phyloP scores from a whole-genome alignment of 1,284 basidiomycete species.

The Puccinia triticina region DNA sequence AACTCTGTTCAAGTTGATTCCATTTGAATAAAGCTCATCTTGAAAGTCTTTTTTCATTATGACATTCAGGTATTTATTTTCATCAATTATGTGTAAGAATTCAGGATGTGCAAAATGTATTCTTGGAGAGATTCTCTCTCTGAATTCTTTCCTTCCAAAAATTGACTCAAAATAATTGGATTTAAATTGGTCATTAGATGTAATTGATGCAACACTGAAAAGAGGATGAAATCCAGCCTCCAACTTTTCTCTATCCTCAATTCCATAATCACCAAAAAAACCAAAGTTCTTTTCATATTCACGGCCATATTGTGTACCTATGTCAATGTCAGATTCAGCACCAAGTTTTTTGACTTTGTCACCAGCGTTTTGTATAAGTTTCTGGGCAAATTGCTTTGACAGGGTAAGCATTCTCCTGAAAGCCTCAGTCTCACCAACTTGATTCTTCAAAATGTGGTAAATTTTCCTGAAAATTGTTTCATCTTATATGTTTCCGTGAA shows the following conservation, averaged over 20 bases:
- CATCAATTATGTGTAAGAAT: background rate
- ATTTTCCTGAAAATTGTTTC: background rate
- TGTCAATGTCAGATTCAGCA: background rate
- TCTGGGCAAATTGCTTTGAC: background rate
- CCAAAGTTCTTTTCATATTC: background rate
- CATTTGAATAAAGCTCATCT: background rate
- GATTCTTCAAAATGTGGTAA: background rate
- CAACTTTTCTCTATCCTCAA: background rate
- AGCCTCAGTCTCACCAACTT: background rate
- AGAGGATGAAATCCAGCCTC: background rate
- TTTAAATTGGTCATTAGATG: too few species aligned
- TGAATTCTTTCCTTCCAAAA: background rate
- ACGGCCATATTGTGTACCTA: background rate
- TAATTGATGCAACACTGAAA: background rate
- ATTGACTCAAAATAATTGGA: too few species aligned
- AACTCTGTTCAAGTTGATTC: background rate
- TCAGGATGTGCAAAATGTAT: background rate
- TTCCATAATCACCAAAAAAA: background rate
- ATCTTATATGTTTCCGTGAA: background rate
- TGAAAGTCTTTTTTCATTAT: background rate
- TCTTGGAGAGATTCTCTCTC: background rate
- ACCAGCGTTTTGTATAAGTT: background rate
- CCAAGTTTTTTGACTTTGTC: background rate
- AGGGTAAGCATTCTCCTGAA: background rate
- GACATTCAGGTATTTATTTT: background rate